Evolutionary conservation across 345 rosid genomes (phyloP).

Genomic region (Crucihimalaya himalaica): DNA sequence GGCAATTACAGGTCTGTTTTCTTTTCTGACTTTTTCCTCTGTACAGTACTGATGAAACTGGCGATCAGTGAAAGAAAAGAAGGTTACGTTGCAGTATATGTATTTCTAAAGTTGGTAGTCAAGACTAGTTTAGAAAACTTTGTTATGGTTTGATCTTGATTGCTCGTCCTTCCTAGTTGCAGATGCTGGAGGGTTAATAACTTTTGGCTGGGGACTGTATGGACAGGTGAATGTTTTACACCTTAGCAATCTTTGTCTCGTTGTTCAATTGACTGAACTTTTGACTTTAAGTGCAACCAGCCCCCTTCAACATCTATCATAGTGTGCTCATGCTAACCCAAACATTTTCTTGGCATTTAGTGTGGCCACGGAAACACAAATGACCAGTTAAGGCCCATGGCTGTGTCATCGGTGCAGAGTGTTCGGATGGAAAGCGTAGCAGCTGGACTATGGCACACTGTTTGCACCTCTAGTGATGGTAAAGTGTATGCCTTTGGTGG

Average conservation of each 20-base stretch:
- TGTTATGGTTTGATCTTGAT: conserved; percentile 11
- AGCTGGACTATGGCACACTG: conserved; percentile 86
- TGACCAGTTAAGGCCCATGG: conserved; percentile 71
- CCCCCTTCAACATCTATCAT: too few relatives aligned
- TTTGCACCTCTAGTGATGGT: conserved; percentile 67
- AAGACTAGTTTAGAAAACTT: neutral
- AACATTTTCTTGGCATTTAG: conserved; percentile 38
- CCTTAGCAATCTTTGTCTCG: neutral
- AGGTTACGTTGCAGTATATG: neutral
- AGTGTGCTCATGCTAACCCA: neutral
- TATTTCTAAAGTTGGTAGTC: neutral
- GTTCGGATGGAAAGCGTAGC: conserved; percentile 55
- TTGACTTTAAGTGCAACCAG: neutral
- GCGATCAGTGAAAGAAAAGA: neutral
- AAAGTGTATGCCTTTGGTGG: conserved; percentile 75
- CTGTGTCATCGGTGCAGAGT: conserved; percentile 55
- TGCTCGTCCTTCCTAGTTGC: conserved; percentile 35
- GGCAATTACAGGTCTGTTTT: conserved; percentile 64
- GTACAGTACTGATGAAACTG: neutral
- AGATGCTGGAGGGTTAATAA: conserved; percentile 73
- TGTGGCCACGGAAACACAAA: conserved; percentile 82
- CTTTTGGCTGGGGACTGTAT: conserved; percentile 92
- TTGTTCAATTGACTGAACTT: neutral
- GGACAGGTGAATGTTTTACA: conserved; percentile 61
- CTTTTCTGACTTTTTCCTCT: neutral